Evolutionary conservation across 1,284 basidiomycete species (phyloP).

Genomic region (Boletellus deceptivus): DNA sequence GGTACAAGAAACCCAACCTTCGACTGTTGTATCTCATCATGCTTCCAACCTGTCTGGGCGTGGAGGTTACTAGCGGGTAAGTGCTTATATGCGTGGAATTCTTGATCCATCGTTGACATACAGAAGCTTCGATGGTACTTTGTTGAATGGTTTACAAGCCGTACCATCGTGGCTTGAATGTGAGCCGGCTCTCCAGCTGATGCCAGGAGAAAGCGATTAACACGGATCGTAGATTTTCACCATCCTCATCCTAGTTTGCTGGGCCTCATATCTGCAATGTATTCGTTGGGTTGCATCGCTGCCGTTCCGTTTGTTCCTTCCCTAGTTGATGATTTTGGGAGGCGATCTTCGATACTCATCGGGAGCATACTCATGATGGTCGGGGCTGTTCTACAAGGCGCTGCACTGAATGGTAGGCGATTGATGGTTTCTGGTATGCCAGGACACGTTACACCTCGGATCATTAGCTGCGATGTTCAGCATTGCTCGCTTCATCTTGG

Average conservation of each 20-base stretch:
- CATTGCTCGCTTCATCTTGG: conserved; percentile 18
- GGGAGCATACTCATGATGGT: background rate
- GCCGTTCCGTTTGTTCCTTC: conserved; percentile 12
- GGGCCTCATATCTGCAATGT: conserved; percentile 14
- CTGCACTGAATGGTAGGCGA: conserved; percentile 9
- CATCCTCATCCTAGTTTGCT: conserved; percentile 18
- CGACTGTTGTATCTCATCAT: conserved; percentile 43
- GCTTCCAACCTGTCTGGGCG: conserved; percentile 56
- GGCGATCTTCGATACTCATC: conserved; percentile 12
- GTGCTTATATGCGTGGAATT: conserved; percentile 28
- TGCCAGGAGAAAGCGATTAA: background rate
- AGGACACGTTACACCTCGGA: background rate
- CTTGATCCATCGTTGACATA: background rate
- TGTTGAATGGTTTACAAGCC: conserved; percentile 20
- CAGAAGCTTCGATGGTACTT: conserved; percentile 10
- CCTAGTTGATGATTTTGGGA: conserved; percentile 14
- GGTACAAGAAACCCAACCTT: conserved; percentile 48
- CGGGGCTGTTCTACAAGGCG: conserved; percentile 13
- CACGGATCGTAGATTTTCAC: conserved; percentile 7
- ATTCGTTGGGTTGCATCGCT: conserved; percentile 11
- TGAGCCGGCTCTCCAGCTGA: background rate
- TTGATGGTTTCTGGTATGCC: too few species aligned
- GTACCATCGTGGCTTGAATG: conserved; percentile 23
- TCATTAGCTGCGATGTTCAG: conserved; percentile 13
- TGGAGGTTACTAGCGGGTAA: conserved; percentile 60